Base-by-base conservation (phyloP, 2,329 filamentous ascomycete genomes). In the Pyrenochaeta sp. region DNA sequence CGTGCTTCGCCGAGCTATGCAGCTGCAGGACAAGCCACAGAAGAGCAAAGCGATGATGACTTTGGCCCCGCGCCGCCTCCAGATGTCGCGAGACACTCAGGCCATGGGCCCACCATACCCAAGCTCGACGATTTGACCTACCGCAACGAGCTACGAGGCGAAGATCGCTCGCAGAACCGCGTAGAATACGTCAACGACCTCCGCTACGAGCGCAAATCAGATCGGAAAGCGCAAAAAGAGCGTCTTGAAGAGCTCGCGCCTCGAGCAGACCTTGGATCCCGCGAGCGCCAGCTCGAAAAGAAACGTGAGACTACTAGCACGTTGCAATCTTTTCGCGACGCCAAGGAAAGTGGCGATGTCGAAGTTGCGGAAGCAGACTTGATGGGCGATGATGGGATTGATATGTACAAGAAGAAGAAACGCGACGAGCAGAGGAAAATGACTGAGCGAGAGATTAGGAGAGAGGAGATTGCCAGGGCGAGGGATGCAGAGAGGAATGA, bases 261-360 rank as follows among this genome's bases (percentile, higher is more conserved):
- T 0, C 91, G 92, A 10, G 92, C 94, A 0, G 92, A 95, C 59
- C 81, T 93, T 0, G 93, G 93, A 0, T 91, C 91, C 0, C 88
- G 89, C 45, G 94, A 97, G 79, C 88, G 94, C 10, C 86, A 88
- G 71, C 83, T 98, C 0, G 94, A 99, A 80, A 97, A 97, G 84
- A 90, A 89, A 64, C 85, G 85, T 34, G 90, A 91, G 61, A 82
- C 86, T 5, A 90, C 90, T 30, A 88, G 90, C 6, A 87, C 89
- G 65, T 89, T 96, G 81, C 86, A 88, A 27, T 85, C 86, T 10
- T 97, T 96, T 72, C 80, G 87, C 56, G 83, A 93, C 64, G 73
- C 81, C 64, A 88, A 85, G 62, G 89, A 88, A 12, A 86, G 89
- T 0, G 88, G 86, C 0, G 84, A 77, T 62, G 85, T 81, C 19